These are phyloP conservation scores for Boletus fagicola DNA, from an alignment of 768 basidiomycete genomes.

Conservation along the genomic window DNA sequence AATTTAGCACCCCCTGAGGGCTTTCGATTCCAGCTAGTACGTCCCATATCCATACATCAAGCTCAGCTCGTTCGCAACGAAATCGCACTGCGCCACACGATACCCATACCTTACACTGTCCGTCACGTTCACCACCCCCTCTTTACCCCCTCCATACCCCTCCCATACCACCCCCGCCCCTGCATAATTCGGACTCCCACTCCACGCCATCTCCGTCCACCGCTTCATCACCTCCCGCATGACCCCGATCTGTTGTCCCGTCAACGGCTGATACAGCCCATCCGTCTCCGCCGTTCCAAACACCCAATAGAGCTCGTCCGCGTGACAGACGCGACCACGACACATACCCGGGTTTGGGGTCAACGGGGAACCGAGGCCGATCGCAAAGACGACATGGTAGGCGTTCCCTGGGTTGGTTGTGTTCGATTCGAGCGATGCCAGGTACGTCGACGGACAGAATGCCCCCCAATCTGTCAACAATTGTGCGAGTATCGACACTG, in stretches of 20 bases:
- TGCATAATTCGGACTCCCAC: conserved; percentile 16
- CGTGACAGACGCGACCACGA: conserved; percentile 12
- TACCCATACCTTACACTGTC: conserved; percentile 3
- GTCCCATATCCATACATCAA: conserved; percentile 6
- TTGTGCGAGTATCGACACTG: conserved; percentile 4
- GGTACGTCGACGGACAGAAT: conserved; percentile 8
- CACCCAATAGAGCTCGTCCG: conserved; percentile 11
- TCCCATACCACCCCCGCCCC: conserved; percentile 13
- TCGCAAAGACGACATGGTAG: conserved; percentile 7
- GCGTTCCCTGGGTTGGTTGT: conserved; percentile 13
- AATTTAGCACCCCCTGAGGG: background rate
- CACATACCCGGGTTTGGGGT: conserved; percentile 15
- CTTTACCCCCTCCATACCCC: conserved; percentile 7
- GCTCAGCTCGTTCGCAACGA: conserved; percentile 8
- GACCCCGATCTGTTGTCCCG: background rate
- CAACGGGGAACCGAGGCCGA: conserved; percentile 8
- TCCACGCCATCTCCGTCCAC: conserved; percentile 18
- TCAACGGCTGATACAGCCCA: conserved; percentile 17
- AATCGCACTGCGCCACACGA: conserved; percentile 6
- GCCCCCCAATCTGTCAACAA: conserved; percentile 14
- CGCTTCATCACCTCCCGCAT: conserved; percentile 10
- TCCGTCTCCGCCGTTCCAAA: conserved; percentile 17
- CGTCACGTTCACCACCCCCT: conserved; percentile 10
- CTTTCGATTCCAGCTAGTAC: background rate
- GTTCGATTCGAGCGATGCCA: conserved; percentile 11